phyloP scores from a whole-genome alignment of 2,329 filamentous ascomycete species.

The Hortaea werneckii region DNA sequence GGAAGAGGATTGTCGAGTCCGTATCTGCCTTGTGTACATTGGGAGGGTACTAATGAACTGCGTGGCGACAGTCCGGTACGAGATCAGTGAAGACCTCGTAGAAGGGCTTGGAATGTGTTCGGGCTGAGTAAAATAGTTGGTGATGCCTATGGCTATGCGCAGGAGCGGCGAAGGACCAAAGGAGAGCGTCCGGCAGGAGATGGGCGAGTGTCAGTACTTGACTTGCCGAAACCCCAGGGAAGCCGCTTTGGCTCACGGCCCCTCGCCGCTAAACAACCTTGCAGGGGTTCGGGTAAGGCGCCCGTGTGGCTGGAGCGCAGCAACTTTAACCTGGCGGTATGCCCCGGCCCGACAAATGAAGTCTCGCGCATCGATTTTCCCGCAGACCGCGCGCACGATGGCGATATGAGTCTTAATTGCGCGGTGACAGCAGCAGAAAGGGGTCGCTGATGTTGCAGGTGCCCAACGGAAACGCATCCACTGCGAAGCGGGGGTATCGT shows the following conservation, averaged over 20 bases:
- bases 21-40: constrained; percentile 20
- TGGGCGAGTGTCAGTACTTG: background rate
- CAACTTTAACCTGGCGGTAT: constrained; percentile 3
- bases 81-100: constrained; percentile 13
- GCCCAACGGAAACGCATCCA: constrained; percentile 1
- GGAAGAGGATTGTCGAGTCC: constrained; percentile 16
- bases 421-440: background rate
- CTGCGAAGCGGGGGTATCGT: background rate
- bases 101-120: background rate
- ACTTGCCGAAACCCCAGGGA: background rate
- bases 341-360: constrained; percentile 2
- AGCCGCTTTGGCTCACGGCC: background rate
- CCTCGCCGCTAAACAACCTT: constrained; percentile 1
- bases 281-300: background rate
- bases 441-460: background rate
- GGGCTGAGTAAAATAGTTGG: constrained; percentile 4
- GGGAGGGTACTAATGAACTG: constrained; percentile 10
- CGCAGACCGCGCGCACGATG: background rate
- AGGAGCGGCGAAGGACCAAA: constrained; percentile 5
- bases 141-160: constrained; percentile 6
- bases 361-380: background rate
- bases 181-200: background rate
- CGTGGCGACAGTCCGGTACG: constrained; percentile 7
- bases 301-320: constrained; percentile 1
- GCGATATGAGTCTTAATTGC: constrained; percentile 3